Conservation (phyloP, 805 yeast species). For the Wickerhamomyces mucosus region DNA sequence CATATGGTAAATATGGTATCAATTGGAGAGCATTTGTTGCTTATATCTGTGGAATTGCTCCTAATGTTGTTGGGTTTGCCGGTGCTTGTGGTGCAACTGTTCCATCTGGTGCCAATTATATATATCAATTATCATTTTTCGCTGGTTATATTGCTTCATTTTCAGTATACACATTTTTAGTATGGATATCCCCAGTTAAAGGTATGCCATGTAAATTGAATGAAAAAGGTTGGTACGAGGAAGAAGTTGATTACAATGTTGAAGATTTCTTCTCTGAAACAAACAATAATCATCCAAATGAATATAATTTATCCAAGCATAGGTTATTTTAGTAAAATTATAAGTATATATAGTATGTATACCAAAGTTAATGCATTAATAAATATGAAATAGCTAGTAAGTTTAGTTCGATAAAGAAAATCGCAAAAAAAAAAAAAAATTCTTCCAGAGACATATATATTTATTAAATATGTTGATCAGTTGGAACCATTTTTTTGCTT, state of each 20-base stretch:
- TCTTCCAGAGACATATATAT: too few relatives aligned
- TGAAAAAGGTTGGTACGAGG: conserved; percentile 42
- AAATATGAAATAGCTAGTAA: too few relatives aligned
- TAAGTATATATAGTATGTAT: too few relatives aligned
- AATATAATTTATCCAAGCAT: too few relatives aligned
- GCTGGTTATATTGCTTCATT: conserved; percentile 61
- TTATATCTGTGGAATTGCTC: conserved; percentile 69
- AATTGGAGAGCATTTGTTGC: conserved; percentile 84
- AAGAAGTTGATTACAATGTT: conserved; percentile 5
- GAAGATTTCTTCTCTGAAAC: conserved; percentile 8
- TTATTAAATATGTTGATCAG: too few relatives aligned
- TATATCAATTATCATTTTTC: conserved; percentile 68
- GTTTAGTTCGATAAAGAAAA: too few relatives aligned
- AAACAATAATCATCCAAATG: conserved; percentile 12
- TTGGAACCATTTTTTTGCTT: too few relatives aligned
- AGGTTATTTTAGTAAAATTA: too few relatives aligned
- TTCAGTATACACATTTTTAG: conserved; percentile 42
- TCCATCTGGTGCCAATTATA: conserved; percentile 67
- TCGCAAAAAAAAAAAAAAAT: too few relatives aligned
- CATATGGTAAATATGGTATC: conserved; percentile 51
- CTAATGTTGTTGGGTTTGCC: conserved; percentile 81
- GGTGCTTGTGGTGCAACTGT: conserved; percentile 72
- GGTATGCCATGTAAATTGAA: conserved; percentile 36
- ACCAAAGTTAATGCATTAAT: too few relatives aligned
- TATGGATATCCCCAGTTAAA: conserved; percentile 41